Base-by-base conservation (phyloP, 2,329 filamentous ascomycete species). In the Colletotrichum sublineola region DNA sequence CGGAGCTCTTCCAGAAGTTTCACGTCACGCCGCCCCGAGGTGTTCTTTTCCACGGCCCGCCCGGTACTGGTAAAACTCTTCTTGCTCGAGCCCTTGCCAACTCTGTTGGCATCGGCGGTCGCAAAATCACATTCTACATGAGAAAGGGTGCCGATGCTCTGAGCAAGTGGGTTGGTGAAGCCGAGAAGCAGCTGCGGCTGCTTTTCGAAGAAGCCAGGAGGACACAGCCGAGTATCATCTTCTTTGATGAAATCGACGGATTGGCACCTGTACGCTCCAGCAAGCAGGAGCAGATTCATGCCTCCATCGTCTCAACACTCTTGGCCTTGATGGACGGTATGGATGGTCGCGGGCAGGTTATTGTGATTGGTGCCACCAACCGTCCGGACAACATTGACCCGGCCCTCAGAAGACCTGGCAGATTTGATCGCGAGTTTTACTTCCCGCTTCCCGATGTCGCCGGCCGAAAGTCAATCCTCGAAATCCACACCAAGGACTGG, bases 41-140 rank as follows among this genome's bases (percentile, higher is more conserved):
- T 81, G 97, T 99, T 2, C 83, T 99, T 72, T 99, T 99, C 82
- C 96, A 99, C 80, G 96, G 96, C 44, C 96, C 96, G 66, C 96
- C 97, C 6, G 96, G 96, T 81, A 99, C 96, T 20, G 96, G 96
- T 88, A 99, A 98, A 85, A 99, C 96, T 15, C 86, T 99, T n/a
- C 89, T 99, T 73, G 96, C 97, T 64, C 91, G 96, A 78, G 96
- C 96, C 53, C 86, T 99, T 58, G 95, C 97, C 62, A 97, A 96
- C 68, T 97, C 94, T 73, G 93, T 97, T 71, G 95, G 94, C 75
- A 91, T 93, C 15, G 93, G 96, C 62, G 96, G 96, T 31, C 92
- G 93, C 76, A 98, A 98, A 81, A 96, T 99, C 75, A 98, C 95
- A 0, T 99, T 99, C 78, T 99, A 98, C 83, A 99, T 99, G 96